These are phyloP conservation scores for Backusella mclennaniae DNA, from an alignment of 192 early-diverging fungal genomes.

Conservation along the genomic window DNA sequence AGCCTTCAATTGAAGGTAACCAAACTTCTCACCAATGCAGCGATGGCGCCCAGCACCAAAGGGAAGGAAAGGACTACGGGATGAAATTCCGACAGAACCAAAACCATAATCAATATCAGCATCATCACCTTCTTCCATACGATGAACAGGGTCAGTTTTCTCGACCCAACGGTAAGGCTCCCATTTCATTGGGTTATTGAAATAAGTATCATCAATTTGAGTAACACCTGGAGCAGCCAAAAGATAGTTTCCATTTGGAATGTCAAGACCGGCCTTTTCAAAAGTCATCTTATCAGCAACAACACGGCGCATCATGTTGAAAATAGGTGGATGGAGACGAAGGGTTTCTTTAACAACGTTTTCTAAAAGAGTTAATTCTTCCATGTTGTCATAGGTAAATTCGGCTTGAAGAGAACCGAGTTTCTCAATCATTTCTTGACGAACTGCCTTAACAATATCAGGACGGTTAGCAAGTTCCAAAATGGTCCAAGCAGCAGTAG, in stretches of 20 bases:
- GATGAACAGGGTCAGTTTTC: slow-evolving; percentile 58
- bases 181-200: slow-evolving; percentile 77
- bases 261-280: slow-evolving; percentile 73
- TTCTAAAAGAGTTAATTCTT: slow-evolving; percentile 73
- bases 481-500: slow-evolving; percentile 89
- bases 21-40: slow-evolving; percentile 97
- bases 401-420: slow-evolving; percentile 54
- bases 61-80: slow-evolving; percentile 84
- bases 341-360: slow-evolving; percentile 87
- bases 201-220: slow-evolving; percentile 76
- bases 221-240: slow-evolving; percentile 79
- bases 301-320: slow-evolving; percentile 92
- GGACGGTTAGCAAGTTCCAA: slow-evolving; percentile 80
- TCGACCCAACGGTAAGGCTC: slow-evolving; percentile 76
- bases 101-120: slow-evolving; percentile 72
- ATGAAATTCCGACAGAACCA: slow-evolving; percentile 62
- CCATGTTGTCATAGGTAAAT: slow-evolving; percentile 70
- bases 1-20: slow-evolving; percentile 93
- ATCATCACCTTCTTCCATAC: slow-evolving; percentile 43
- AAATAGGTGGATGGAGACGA: slow-evolving; percentile 90
- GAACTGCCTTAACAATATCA: slow-evolving; percentile 61
- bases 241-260: slow-evolving; percentile 89
- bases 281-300: slow-evolving; percentile 60
- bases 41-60: slow-evolving; percentile 97
- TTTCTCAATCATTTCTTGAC: slow-evolving; percentile 67